Conservation (phyloP, 2,329 filamentous ascomycete genomes). For the Tolypocladium capitatum region DNA sequence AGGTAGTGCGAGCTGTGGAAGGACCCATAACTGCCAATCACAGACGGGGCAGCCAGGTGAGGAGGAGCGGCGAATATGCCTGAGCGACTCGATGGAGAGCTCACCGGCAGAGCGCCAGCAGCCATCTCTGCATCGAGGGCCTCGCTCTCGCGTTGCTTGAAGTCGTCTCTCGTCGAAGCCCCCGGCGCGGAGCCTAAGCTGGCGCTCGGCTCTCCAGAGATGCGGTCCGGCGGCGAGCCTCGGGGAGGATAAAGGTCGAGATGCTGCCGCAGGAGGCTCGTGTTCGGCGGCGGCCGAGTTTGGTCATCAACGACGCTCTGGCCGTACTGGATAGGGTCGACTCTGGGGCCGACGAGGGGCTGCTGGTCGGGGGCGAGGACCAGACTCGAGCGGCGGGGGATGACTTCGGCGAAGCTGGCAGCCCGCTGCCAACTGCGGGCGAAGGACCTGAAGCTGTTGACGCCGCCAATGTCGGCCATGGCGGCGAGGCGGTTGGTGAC, state of each 20-base stretch:
- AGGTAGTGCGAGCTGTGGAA: constrained; percentile 37
- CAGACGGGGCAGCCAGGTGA: constrained; percentile 52
- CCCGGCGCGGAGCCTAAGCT: constrained; percentile 6
- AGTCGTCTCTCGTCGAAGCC: constrained; percentile 11
- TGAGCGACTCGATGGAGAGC: constrained; percentile 17
- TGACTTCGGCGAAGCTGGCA: constrained; percentile 75
- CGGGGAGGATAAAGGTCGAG: constrained; percentile 26
- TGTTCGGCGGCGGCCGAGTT: constrained; percentile 16
- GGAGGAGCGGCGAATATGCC: constrained; percentile 45
- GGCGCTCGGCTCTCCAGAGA: constrained; percentile 10
- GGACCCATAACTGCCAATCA: constrained; percentile 58
- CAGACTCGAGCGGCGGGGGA: constrained; percentile 66
- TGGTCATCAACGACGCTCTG: constrained; percentile 26
- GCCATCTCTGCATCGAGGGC: constrained; percentile 30
- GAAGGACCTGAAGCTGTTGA: constrained; percentile 91
- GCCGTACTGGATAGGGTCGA: constrained; percentile 25
- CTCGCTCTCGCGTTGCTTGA: constrained; percentile 35
- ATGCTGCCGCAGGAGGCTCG: constrained; percentile 39
- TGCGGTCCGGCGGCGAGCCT: background rate
- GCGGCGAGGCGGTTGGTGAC: constrained; percentile 42
- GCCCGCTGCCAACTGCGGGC: constrained; percentile 86
- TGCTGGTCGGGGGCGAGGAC: constrained; percentile 45
- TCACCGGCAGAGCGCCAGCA: constrained; percentile 12
- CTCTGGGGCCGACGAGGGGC: constrained; percentile 4
- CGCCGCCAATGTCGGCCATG: constrained; percentile 64